Conservation (phyloP, 2,329 filamentous ascomycete species). For the Plenodomus tracheiphilus region DNA sequence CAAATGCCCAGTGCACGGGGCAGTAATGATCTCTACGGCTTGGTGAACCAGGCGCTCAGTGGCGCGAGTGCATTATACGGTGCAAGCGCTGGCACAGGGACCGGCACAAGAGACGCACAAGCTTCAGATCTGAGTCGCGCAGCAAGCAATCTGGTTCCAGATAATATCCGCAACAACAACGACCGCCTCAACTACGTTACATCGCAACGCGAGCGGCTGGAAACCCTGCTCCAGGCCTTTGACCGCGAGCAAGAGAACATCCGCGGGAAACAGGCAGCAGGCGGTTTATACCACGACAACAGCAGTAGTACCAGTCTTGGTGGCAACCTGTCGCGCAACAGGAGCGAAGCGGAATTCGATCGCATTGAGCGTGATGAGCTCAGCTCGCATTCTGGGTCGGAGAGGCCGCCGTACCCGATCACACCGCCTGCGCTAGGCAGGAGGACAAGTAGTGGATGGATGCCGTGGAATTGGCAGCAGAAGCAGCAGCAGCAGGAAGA, state of each 20-base stretch:
- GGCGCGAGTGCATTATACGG: slow-evolving; percentile 58
- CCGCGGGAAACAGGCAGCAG: slow-evolving; percentile 42
- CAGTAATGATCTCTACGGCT: slow-evolving; percentile 72
- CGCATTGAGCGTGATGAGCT: slow-evolving; percentile 74
- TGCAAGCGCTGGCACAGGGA: slow-evolving; percentile 11
- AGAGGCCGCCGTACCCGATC: slow-evolving; percentile 46
- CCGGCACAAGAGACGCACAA: slow-evolving; percentile 43
- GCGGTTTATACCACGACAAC: slow-evolving; percentile 51
- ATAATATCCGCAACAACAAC: slow-evolving; percentile 63
- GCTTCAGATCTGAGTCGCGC: slow-evolving; percentile 59
- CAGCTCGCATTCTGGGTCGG: slow-evolving; percentile 43
- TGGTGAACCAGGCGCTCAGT: slow-evolving; percentile 75
- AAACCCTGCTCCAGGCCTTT: slow-evolving; percentile 73
- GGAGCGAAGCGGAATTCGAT: slow-evolving; percentile 87
- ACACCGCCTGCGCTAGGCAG: slow-evolving; percentile 38
- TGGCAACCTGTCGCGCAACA: slow-evolving; percentile 71
- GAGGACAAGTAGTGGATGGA: slow-evolving; percentile 48
- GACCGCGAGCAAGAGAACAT: slow-evolving; percentile 75
- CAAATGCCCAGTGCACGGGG: slow-evolving; percentile 73
- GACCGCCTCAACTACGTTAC: slow-evolving; percentile 75
- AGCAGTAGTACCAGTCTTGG: slow-evolving; percentile 13
- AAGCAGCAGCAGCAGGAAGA: slow-evolving; percentile 30
- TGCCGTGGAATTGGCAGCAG: slow-evolving; percentile 55
- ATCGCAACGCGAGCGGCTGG: slow-evolving; percentile 77
- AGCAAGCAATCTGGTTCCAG: slow-evolving; percentile 67